These are phyloP conservation scores for Mycosarcoma mackinlayi DNA, from an alignment of 1,284 basidiomycete species.

Conservation along the genomic window DNA sequence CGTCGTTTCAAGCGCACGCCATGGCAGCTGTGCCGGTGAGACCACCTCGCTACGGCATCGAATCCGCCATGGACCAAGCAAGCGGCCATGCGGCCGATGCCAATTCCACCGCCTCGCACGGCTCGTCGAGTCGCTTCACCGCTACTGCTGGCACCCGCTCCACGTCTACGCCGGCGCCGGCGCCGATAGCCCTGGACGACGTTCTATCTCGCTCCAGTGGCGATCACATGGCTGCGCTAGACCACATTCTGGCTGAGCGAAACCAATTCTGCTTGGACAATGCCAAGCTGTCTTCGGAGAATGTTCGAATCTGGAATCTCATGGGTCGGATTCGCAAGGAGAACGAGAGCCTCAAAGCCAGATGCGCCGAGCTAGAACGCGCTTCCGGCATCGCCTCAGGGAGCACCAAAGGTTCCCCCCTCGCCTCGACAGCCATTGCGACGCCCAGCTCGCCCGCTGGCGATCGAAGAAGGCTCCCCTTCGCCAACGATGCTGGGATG, in stretches of 20 bases:
- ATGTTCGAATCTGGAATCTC: constrained; percentile 63
- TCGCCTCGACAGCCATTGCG: constrained; percentile 13
- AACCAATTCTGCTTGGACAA: constrained; percentile 58
- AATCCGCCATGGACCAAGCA: constrained; percentile 23
- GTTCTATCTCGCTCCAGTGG: constrained; percentile 44
- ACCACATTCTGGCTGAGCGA: constrained; percentile 58
- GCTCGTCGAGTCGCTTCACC: constrained; percentile 35
- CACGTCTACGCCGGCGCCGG: constrained; percentile 22
- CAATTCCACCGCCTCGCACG: constrained; percentile 43
- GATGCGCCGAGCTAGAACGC: constrained; percentile 36
- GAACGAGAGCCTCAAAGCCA: constrained; percentile 58
- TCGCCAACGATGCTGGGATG: constrained; percentile 20
- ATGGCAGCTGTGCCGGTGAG: constrained; percentile 39
- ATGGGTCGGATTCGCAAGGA: constrained; percentile 61
- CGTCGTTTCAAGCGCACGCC: not conserved
- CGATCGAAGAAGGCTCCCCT: constrained; percentile 34
- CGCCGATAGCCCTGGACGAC: constrained; percentile 55
- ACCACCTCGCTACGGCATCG: constrained; percentile 43
- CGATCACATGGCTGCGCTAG: constrained; percentile 53
- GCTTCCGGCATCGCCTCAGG: constrained; percentile 13
- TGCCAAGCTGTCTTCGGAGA: constrained; percentile 58
- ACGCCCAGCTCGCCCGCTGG: constrained; percentile 37
- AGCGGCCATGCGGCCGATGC: constrained; percentile 16
- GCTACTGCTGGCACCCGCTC: constrained; percentile 37
- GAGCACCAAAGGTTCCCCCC: constrained; percentile 23